phyloP scores from a whole-genome alignment of 1,139 yeast genomes.

The Scheffersomyces quercinus region DNA sequence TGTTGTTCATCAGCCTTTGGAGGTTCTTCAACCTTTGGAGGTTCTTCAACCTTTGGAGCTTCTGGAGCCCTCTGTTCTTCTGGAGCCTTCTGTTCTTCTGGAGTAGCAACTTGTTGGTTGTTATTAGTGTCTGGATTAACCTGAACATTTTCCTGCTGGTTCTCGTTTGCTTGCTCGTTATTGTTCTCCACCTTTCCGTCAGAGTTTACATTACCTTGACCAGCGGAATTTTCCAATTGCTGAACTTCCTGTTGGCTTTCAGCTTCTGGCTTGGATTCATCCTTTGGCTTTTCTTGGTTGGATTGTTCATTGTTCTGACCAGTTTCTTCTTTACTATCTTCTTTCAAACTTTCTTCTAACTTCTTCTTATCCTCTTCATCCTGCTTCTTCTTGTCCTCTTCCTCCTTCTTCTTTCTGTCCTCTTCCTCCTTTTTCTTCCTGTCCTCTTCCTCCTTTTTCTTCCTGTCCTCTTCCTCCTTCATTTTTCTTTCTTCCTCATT shows the following conservation, averaged over 20 bases:
- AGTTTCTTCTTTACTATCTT: constrained; percentile 11
- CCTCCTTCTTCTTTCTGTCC: constrained; percentile 3
- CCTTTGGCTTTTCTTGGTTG: constrained; percentile 1
- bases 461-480: no score
- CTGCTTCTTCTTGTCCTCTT: constrained; percentile 7
- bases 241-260: no score
- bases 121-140: no score
- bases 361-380: constrained; percentile 3
- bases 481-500: constrained; percentile 10
- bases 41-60: background rate
- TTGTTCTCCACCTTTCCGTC: no score
- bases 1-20: background rate
- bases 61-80: background rate
- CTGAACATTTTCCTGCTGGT: no score
- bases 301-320: constrained; percentile 5
- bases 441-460: constrained; percentile 11
- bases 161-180: no score
- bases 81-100: no score
- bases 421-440: constrained; percentile 5
- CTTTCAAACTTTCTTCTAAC: constrained; percentile 5
- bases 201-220: no score
- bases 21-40: constrained; percentile 1
- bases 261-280: no score
- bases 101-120: no score
- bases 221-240: no score